Evolutionary conservation across 2,329 filamentous ascomycete genomes (phyloP).

Genomic region (Neospermospora avenae): DNA sequence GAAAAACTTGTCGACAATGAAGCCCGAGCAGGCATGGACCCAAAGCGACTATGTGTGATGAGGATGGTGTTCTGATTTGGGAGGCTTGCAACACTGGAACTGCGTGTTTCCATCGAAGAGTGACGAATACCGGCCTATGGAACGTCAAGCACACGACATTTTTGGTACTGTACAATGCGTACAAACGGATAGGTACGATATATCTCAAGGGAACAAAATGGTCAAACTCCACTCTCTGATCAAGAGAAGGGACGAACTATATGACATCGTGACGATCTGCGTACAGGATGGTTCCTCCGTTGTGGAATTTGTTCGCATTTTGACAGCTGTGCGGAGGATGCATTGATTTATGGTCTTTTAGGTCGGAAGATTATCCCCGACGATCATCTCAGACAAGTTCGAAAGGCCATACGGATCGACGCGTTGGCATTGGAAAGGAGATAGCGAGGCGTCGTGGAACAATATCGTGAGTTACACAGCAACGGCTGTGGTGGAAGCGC

Average conservation of each 20-base stretch:
- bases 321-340: constrained; percentile 4
- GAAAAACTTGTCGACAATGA: constrained; percentile 28
- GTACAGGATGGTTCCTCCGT: neutral
- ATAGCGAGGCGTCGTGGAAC: neutral
- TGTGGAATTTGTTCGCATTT: constrained; percentile 4
- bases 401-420: neutral
- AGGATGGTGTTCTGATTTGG: constrained; percentile 24
- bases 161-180: neutral
- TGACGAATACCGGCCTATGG: neutral
- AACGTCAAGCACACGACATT: constrained; percentile 5
- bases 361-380: neutral
- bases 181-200: constrained; percentile 2
- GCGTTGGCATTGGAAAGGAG: neutral
- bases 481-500: neutral
- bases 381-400: neutral
- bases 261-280: neutral
- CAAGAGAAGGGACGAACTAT: neutral
- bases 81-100: neutral
- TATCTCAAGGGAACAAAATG: constrained; percentile 3
- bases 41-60: constrained; percentile 30
- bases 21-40: constrained; percentile 27
- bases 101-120: neutral
- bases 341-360: neutral
- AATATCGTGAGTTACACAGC: neutral
- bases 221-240: neutral